A percentile compares a stretch with the other conserved stretches of the same genome.
Conservation (phyloP, 208 protist species). For the Blechomonas ayalai region DNA sequence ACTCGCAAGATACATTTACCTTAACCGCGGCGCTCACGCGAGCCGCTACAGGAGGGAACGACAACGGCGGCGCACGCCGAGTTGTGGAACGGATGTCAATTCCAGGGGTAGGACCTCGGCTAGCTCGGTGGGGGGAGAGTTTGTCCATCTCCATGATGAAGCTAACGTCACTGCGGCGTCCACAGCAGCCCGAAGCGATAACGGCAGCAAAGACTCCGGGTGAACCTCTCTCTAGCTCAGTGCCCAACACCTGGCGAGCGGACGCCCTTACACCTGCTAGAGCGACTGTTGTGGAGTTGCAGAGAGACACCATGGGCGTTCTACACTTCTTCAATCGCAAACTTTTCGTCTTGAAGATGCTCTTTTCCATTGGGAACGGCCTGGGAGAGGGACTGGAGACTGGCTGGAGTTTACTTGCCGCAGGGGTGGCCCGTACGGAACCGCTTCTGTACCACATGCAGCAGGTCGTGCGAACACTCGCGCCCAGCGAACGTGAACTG, state of each 20-base stretch:
- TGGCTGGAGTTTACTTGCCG: constrained; percentile 38
- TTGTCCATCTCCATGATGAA: too few species aligned
- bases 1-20: constrained; percentile 10
- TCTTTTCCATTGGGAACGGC: constrained; percentile 46
- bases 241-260: constrained; percentile 6
- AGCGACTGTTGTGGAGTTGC: neutral
- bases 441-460: constrained; percentile 30
- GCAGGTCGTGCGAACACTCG: constrained; percentile 16
- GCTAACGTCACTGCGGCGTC: neutral
- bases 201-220: neutral
- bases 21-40: neutral
- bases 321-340: constrained; percentile 33
- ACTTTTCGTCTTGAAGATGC: constrained; percentile 37
- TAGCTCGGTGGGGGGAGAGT: too few species aligned
- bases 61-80: too few species aligned
- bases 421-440: constrained; percentile 34
- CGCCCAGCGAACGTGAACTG: constrained; percentile 16
- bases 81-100: too few species aligned
- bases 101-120: too few species aligned
- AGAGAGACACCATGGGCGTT: neutral
- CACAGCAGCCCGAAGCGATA: neutral
- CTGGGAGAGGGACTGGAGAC: constrained; percentile 30
- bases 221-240: constrained; percentile 2
- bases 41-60: neutral
- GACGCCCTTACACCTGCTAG: constrained; percentile 16